phyloP scores from a whole-genome alignment of 257 asterid genomes.

The Solanum corneliomulleri region DNA sequence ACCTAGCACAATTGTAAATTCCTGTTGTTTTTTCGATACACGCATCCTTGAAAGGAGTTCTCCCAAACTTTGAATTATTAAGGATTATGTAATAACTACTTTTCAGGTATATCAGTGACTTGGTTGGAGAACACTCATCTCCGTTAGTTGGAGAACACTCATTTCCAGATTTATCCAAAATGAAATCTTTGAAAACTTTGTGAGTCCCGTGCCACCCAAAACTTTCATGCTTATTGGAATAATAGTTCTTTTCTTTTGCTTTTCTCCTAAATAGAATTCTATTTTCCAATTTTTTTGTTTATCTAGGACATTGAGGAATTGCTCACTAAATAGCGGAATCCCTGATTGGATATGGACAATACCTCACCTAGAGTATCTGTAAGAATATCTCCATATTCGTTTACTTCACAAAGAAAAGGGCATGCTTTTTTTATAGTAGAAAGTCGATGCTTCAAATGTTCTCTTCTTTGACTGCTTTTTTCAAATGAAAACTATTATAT shows the following conservation, averaged over 20 bases:
- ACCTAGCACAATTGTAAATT: not conserved
- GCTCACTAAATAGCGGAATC: not conserved
- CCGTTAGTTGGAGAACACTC: not conserved
- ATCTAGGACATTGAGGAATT: constrained; percentile 6
- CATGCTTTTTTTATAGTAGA: not conserved
- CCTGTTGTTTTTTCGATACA: not conserved
- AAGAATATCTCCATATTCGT: not conserved
- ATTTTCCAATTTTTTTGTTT: not conserved
- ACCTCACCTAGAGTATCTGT: not conserved
- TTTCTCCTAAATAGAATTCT: not conserved
- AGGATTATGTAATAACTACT: not conserved
- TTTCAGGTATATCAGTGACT: not conserved
- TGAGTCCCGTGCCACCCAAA: not conserved
- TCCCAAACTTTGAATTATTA: not conserved
- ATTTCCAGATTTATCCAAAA: not conserved
- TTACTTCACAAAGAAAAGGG: not conserved
- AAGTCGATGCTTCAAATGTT: not conserved
- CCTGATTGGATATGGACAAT: not conserved
- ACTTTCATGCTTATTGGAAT: not conserved
- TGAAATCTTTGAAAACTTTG: not conserved
- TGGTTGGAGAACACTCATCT: not conserved
- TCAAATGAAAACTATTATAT: not conserved
- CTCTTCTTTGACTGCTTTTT: not conserved
- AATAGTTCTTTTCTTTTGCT: not conserved
- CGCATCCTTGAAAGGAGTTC: not conserved